These are phyloP conservation scores for Litsea cubeba DNA, from an alignment of 164 flowering plant genomes.

Conservation along the genomic window DNA sequence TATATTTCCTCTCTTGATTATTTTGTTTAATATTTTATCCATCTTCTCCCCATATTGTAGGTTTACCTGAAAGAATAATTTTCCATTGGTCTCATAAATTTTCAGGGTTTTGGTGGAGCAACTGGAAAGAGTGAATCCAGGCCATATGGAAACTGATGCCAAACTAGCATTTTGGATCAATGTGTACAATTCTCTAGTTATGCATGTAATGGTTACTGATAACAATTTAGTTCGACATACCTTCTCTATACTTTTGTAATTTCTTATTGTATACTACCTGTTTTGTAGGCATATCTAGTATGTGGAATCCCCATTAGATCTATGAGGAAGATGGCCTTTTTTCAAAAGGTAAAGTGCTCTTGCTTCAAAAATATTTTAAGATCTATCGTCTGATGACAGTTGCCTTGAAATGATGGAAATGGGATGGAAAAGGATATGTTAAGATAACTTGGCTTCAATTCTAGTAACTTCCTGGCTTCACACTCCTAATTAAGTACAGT, in stretches of 20 bases:
- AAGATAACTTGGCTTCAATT: too few species aligned
- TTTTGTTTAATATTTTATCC: neutral
- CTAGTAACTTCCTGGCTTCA: too few species aligned
- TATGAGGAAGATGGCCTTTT: conserved; percentile 73
- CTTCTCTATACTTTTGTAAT: conserved; percentile 1
- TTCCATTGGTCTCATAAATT: conserved; percentile 14
- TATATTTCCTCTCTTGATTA: neutral
- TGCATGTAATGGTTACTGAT: conserved; percentile 63
- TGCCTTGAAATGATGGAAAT: too few species aligned
- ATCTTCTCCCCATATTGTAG: neutral
- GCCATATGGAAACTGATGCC: conserved; percentile 60
- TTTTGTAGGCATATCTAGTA: conserved; percentile 70
- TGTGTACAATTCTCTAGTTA: conserved; percentile 74
- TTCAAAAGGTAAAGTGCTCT: conserved; percentile 72
- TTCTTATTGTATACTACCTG: neutral
- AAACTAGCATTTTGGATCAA: conserved; percentile 90
- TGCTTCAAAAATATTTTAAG: neutral
- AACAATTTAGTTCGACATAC: neutral
- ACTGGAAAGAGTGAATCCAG: conserved; percentile 58
- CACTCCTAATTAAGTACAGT: too few species aligned
- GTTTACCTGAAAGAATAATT: neutral
- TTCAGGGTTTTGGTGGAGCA: conserved; percentile 75
- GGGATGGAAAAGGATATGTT: too few species aligned
- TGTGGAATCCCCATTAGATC: conserved; percentile 72
- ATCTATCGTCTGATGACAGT: too few species aligned